Evolutionary conservation across 306 rosid genomes (phyloP).

Genomic region (Fragaria vesca): DNA sequence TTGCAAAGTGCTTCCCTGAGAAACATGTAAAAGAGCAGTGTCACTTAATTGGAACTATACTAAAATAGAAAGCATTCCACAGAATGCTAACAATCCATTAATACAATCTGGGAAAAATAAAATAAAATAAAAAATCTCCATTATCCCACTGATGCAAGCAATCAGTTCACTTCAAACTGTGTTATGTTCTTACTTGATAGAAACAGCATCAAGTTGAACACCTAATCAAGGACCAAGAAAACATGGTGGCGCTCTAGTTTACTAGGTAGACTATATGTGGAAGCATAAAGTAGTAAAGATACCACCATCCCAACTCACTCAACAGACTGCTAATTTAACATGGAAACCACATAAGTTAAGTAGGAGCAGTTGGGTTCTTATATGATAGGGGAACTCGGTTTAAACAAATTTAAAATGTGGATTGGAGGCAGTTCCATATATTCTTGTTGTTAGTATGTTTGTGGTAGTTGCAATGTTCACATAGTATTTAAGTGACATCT

Average conservation of each 20-base stretch:
- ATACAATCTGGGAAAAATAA: background rate
- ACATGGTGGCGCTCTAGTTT: background rate
- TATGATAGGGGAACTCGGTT: background rate
- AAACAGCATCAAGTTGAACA: background rate
- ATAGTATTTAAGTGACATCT: background rate
- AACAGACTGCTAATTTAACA: background rate
- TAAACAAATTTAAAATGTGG: background rate
- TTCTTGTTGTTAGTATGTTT: background rate
- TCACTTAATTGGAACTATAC: constrained; percentile 19
- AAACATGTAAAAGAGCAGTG: constrained; percentile 22
- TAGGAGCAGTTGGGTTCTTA: background rate
- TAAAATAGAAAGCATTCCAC: background rate
- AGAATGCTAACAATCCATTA: background rate
- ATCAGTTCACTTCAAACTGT: background rate
- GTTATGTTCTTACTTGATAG: background rate
- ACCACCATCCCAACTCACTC: background rate
- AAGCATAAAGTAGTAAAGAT: background rate
- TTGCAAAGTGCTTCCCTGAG: constrained; percentile 80
- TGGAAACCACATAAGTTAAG: background rate
- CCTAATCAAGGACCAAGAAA: background rate
- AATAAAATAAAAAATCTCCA: no score
- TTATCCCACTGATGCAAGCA: background rate
- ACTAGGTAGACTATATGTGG: constrained; percentile 1
- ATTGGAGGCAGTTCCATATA: background rate
- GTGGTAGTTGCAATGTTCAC: background rate